A percentile compares a stretch with the other conserved stretches of the same genome.
Evolutionary conservation across 1,139 yeast species (phyloP).

Genomic region (Candida sanyaensis): DNA sequence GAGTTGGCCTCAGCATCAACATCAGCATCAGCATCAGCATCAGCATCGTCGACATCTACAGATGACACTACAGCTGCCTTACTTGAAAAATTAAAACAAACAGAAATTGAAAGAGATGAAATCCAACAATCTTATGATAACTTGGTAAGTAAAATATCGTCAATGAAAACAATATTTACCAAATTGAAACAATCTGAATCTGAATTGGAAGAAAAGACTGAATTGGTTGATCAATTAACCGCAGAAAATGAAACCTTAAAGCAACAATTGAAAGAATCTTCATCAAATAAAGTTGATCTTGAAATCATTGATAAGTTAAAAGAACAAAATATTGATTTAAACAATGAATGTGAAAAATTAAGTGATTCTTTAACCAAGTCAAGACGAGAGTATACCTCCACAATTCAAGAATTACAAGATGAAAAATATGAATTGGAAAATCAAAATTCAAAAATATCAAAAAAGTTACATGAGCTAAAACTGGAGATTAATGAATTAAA

Average conservation of each 20-base stretch:
- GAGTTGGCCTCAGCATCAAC: background rate
- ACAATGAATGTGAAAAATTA: constrained; percentile 67
- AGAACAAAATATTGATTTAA: constrained; percentile 56
- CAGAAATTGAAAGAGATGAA: constrained; percentile 58
- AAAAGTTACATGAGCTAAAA: constrained; percentile 41
- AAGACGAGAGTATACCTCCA: constrained; percentile 47
- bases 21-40: background rate
- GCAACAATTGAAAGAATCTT: constrained; percentile 8
- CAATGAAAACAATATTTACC: constrained; percentile 75
- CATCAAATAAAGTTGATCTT: constrained; percentile 24
- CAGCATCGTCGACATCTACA: background rate
- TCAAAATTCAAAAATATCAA: constrained; percentile 31
- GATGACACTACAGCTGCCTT: constrained; percentile 3
- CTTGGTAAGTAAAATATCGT: constrained; percentile 71
- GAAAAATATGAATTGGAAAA: constrained; percentile 51
- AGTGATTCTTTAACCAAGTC: constrained; percentile 49
- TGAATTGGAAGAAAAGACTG: constrained; percentile 64
- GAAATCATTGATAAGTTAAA: constrained; percentile 18
- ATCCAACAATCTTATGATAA: constrained; percentile 72
- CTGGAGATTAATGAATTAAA: constrained; percentile 48
- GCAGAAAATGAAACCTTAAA: constrained; percentile 31
- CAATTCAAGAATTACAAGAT: constrained; percentile 42
- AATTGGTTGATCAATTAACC: constrained; percentile 27
- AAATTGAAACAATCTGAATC: constrained; percentile 77
- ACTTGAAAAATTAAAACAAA: constrained; percentile 11